Percentiles rank a stretch among this genome's conserved stretches.
Conservation (phyloP, 768 basidiomycete species). For the Dentipellis sp. region DNA sequence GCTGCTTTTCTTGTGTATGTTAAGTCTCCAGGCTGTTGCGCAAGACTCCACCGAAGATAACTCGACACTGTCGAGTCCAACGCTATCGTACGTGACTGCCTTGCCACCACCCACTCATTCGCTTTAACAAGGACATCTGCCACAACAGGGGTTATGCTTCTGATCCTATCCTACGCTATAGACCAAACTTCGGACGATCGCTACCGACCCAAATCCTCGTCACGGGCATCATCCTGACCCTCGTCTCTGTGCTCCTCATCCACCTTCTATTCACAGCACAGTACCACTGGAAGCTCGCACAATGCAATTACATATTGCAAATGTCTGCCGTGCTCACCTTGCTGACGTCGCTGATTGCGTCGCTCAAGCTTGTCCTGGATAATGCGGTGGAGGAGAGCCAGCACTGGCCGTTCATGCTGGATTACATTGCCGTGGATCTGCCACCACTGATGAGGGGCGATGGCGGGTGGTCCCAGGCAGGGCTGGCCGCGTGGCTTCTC, state of each 20-base stretch:
- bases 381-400: conserved; percentile 52
- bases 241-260: conserved; percentile 77
- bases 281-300: conserved; percentile 92
- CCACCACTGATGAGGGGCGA: conserved; percentile 39
- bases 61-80: background rate
- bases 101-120: background rate
- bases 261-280: conserved; percentile 93
- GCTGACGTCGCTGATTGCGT: conserved; percentile 68
- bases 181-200: conserved; percentile 79
- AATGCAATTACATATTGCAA: conserved; percentile 87
- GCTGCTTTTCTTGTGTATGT: background rate
- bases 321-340: conserved; percentile 75
- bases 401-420: conserved; percentile 93
- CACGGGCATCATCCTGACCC: conserved; percentile 76
- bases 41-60: background rate
- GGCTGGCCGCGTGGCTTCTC: conserved; percentile 73
- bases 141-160: conserved; percentile 17
- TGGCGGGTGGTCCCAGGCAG: conserved; percentile 48
- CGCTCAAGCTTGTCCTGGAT: conserved; percentile 64
- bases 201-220: conserved; percentile 87
- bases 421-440: conserved; percentile 77
- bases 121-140: too few species aligned
- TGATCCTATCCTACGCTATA: conserved; percentile 73
- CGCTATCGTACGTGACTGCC: background rate
- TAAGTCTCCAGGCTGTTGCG: background rate